Evolutionary conservation across 1,284 basidiomycete genomes (phyloP).

Genomic region (Pascua sp.): DNA sequence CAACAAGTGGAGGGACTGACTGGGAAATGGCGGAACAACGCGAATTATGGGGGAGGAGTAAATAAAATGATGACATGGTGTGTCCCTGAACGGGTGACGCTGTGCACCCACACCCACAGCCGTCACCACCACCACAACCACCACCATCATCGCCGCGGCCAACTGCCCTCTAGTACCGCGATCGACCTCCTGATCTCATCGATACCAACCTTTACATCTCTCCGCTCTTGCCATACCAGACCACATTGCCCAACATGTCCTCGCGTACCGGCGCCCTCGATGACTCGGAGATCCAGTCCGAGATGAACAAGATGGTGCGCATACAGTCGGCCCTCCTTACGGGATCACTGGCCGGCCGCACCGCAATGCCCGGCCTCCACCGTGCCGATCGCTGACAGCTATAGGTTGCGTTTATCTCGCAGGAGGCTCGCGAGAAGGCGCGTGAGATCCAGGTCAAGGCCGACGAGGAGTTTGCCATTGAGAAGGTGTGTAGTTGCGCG

Average conservation of each 20-base stretch:
- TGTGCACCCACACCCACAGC: no score
- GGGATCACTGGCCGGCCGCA: not conserved
- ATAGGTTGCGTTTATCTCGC: slow-evolving; percentile 95
- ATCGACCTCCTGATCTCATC: no score
- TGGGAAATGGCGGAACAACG: no score
- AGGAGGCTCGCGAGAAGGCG: slow-evolving; percentile 92
- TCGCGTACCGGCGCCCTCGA: slow-evolving; percentile 64
- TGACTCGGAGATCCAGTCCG: slow-evolving; percentile 91
- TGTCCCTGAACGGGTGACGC: no score
- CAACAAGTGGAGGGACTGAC: no score
- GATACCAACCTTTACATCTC: no score
- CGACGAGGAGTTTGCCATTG: slow-evolving; percentile 94
- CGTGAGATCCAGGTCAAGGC: slow-evolving; percentile 95
- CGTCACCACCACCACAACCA: no score
- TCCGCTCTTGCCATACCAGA: not conserved
- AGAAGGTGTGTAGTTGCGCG: slow-evolving; percentile 64
- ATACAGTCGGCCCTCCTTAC: slow-evolving; percentile 1
- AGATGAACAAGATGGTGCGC: slow-evolving; percentile 98
- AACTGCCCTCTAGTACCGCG: no score
- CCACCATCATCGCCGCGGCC: no score
- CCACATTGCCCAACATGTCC: slow-evolving; percentile 30
- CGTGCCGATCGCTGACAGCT: not conserved
- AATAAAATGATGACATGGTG: no score
- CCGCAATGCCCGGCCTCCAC: not conserved
- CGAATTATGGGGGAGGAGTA: no score